Evolutionary conservation across 2,329 filamentous ascomycete genomes (phyloP).

Genomic region (Periconia sp.): DNA sequence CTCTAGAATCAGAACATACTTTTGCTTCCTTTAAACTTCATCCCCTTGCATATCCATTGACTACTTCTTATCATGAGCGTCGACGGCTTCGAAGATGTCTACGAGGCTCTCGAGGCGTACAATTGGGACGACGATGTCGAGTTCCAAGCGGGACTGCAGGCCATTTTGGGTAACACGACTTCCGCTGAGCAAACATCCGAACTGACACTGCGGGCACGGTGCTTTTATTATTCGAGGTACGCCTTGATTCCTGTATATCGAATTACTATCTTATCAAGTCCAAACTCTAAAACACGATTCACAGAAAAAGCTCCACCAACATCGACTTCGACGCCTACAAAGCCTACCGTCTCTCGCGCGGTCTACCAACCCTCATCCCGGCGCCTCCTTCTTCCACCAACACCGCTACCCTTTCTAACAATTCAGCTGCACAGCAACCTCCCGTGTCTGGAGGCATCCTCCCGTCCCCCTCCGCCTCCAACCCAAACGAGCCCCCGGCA

Average conservation of each 20-base stretch:
- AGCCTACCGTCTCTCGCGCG: conserved; percentile 55
- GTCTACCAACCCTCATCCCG: conserved; percentile 21
- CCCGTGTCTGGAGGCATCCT: conserved; percentile 21
- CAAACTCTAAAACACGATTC: neutral
- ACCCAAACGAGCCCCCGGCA: conserved; percentile 51
- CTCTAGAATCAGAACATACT: conserved; percentile 6
- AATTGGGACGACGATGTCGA: conserved; percentile 68
- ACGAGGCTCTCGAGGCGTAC: conserved; percentile 65
- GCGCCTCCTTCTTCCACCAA: conserved; percentile 1
- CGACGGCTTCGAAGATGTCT: conserved; percentile 45
- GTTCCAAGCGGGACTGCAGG: conserved; percentile 68
- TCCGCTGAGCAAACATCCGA: conserved; percentile 57
- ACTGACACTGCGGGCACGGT: conserved; percentile 66
- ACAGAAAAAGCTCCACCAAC: conserved; percentile 46
- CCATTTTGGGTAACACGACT: conserved; percentile 63
- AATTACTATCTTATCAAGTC: neutral
- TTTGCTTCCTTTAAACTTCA: conserved; percentile 6
- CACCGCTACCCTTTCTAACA: neutral
- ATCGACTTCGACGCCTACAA: conserved; percentile 72
- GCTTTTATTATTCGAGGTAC: conserved; percentile 65
- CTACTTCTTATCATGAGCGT: conserved; percentile 24
- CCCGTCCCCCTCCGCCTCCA: conserved; percentile 18
- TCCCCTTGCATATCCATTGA: conserved; percentile 8
- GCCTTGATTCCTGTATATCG: neutral
- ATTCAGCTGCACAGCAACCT: neutral